Evolutionary conservation across 1,139 yeast species (phyloP).

Genomic region (Suhomyces taliae): DNA sequence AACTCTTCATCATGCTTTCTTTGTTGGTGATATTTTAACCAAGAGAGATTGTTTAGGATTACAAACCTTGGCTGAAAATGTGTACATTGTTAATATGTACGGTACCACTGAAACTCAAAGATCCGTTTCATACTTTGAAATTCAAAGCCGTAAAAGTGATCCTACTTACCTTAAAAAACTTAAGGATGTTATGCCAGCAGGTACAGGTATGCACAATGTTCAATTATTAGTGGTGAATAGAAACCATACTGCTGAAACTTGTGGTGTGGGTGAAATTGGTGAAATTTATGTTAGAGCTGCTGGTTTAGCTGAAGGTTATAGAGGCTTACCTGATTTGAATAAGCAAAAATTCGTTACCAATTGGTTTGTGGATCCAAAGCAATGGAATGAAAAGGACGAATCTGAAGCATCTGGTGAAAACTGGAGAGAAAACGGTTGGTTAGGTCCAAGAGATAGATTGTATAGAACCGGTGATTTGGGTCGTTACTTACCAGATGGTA

Average conservation of each 20-base stretch:
- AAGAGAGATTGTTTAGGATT: slow-evolving; percentile 93
- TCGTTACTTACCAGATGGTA: slow-evolving; percentile 93
- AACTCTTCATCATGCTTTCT: slow-evolving; percentile 89
- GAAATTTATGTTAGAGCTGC: slow-evolving; percentile 98
- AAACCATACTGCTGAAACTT: slow-evolving; percentile 79
- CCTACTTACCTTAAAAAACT: slow-evolving; percentile 75
- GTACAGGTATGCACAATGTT: slow-evolving; percentile 94
- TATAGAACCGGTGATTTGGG: slow-evolving; percentile 98
- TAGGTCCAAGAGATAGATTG: slow-evolving; percentile 91
- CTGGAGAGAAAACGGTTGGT: slow-evolving; percentile 82
- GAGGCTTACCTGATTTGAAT: slow-evolving; percentile 87
- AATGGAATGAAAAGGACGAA: slow-evolving; percentile 61
- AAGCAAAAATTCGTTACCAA: slow-evolving; percentile 82
- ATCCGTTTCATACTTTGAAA: slow-evolving; percentile 92
- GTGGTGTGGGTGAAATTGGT: slow-evolving; percentile 99
- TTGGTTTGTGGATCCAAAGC: slow-evolving; percentile 73
- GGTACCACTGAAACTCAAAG: slow-evolving; percentile 99
- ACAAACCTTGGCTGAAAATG: slow-evolving; percentile 89
- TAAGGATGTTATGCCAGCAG: slow-evolving; percentile 98
- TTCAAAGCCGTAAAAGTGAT: slow-evolving; percentile 69
- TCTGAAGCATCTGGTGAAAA: slow-evolving; percentile 44
- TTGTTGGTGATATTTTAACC: slow-evolving; percentile 96
- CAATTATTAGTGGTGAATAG: slow-evolving; percentile 93
- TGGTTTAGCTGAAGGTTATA: slow-evolving; percentile 94
- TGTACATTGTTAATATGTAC: slow-evolving; percentile 92